Base-by-base conservation (phyloP, 176 grass and related monocot genomes). In the Raddia distichophylla region DNA sequence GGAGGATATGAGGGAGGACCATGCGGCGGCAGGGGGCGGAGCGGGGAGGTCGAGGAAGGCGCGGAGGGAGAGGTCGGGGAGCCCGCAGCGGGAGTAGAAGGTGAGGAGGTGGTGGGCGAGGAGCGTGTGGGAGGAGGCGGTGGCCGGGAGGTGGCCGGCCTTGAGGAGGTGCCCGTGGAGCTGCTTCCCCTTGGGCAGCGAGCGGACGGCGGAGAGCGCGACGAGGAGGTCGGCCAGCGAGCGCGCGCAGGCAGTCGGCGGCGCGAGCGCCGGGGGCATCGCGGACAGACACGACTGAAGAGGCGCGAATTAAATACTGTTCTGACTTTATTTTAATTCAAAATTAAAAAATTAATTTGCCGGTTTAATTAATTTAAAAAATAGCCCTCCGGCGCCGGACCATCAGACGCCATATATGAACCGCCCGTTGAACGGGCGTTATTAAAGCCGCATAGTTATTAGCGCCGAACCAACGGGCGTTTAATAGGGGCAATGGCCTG, bases 61-160 rank as follows among this genome's bases (percentile, higher is more conserved):
- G 68, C 78, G 70, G 86, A 83, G 96, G 51, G 93, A 91, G 72
- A 84, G 72, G 8, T 62, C 67, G 4, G 93, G 96, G 62, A 95
- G 86, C 47, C 83, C 73, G 86, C 84, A 91, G 82, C 90, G 90
- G 69, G 89, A 80, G 89, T 93, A 98, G 67, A 94, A 93, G 78
- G 90, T 95, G 82, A 95, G 88, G 88, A 93, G 76, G 81, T 95
- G 90, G 82, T 94, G 88, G 79, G 72, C 90, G 86, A 98, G 90
- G 18, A 84, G 82, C 54, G 81, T 14, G 68, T 80, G 73, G 49
- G 90, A 78, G 44, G 90, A 75, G 61, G 86, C 84, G n/a, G 85
- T 74, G 83, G 88, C 81, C 6, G 90, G 93, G 72, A 93, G 80
- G 43, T 79, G 82, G 40, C 95, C 95, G 6, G 81, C 89, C 60